A percentile compares a stretch with the other conserved stretches of the same genome.
Conservation (phyloP, 1,284 basidiomycete genomes). For the Agaricales sp. region DNA sequence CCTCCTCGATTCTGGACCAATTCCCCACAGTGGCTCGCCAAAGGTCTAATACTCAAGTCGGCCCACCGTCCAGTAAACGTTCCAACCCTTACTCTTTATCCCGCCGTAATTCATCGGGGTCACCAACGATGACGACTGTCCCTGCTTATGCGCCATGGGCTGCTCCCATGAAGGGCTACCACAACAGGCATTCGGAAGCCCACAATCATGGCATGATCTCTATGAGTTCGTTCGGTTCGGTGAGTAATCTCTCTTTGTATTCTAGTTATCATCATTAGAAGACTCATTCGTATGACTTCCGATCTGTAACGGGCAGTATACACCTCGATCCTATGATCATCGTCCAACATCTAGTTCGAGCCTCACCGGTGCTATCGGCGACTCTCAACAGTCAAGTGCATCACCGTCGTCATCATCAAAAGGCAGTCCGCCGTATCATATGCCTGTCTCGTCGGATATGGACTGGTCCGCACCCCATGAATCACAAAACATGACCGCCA, state of each 20-base stretch:
- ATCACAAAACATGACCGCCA: neutral
- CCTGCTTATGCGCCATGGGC: neutral
- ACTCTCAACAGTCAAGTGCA: constrained; percentile 14
- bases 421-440: constrained; percentile 11
- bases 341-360: constrained; percentile 40
- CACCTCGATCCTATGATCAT: constrained; percentile 11
- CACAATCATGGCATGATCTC: neutral
- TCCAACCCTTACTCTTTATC: neutral
- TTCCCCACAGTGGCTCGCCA: neutral
- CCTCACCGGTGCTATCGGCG: constrained; percentile 37
- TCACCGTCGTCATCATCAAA: constrained; percentile 18
- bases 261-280: neutral
- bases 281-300: no score
- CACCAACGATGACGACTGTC: neutral
- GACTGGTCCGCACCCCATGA: neutral
- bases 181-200: neutral
- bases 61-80: neutral
- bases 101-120: neutral
- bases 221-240: neutral
- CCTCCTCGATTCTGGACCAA: constrained; percentile 8
- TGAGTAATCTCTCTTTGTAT: neutral
- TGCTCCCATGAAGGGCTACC: neutral
- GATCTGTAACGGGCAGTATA: neutral
- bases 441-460: constrained; percentile 2
- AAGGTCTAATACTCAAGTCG: neutral